Base-by-base conservation (phyloP, 345 rosid species). In the Isatis tinctoria region DNA sequence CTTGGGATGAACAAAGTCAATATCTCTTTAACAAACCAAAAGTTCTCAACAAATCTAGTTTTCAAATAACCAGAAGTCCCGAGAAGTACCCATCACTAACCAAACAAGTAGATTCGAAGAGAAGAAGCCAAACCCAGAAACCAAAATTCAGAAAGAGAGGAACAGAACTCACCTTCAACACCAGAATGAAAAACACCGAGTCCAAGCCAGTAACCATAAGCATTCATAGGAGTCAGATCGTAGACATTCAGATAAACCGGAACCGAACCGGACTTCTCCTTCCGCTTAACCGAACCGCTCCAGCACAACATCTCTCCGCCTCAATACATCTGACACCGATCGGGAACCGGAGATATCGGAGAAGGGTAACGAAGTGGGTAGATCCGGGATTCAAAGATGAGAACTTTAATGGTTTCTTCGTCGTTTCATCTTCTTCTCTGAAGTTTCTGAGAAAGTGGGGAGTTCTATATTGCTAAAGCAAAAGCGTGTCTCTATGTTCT, bases 181-280 rank as follows among this genome's bases (percentile, higher is more conserved):
- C 98, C 97, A 40, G 97, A 94, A 81, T 94, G 98, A 79, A 91
- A 94, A 66, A 94, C 83, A 59, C 98, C 96, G 48, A 94, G 97
- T 18, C 98, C 97, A 18, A 94, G 59, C 98, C 98, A 94, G 61
- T 94, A 94, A 57, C 97, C 97, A 65, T 94, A 94, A 40, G 88
- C 97, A 78, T 94, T 94, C 60, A 91, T 86, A 39, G 98, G 88
- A 36, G 98, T 91, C 77, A 94, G 80, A 79, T 94, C 98, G 78
- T 94, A 94, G 13, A 91, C 98, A 81, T 94, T 94, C 82, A 94
- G 75, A 76, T 90, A 91, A 80, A 94, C 98, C 73, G 93, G 97
- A 47, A 91, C 81, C 16, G 81, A 69, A 48, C 97, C 96, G 49
- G 61, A 67, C 62, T 84, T 87, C 80, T 88, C 87, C 83, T 91